Conservation (phyloP, 2,329 filamentous ascomycete genomes). For the Colletotrichum nymphaeae region DNA sequence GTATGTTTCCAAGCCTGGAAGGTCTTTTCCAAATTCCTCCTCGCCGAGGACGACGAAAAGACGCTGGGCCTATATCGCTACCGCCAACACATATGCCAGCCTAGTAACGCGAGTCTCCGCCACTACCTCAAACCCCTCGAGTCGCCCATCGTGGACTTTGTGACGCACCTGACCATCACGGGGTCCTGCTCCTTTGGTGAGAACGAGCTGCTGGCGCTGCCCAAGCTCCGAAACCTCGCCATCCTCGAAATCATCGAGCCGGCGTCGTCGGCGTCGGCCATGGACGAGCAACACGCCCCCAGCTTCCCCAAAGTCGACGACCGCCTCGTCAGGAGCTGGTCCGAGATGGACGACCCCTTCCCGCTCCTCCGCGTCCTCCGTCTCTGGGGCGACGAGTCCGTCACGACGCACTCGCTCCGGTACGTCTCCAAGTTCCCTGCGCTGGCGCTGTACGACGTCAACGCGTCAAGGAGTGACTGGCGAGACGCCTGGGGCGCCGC, state of each 20-base stretch:
- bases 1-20: slow-evolving; percentile 54
- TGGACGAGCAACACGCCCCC: slow-evolving; percentile 38
- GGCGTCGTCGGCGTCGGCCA: background rate
- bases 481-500: slow-evolving; percentile 39
- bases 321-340: slow-evolving; percentile 59
- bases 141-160: slow-evolving; percentile 50
- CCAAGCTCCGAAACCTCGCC: slow-evolving; percentile 58
- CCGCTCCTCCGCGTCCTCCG: slow-evolving; percentile 58
- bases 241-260: slow-evolving; percentile 60
- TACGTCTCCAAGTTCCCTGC: slow-evolving; percentile 56
- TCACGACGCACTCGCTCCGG: slow-evolving; percentile 52
- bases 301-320: slow-evolving; percentile 55
- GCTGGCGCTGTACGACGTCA: slow-evolving; percentile 57
- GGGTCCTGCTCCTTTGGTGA: slow-evolving; percentile 48
- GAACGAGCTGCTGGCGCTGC: slow-evolving; percentile 53
- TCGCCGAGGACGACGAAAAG: slow-evolving; percentile 46
- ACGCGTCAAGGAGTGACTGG: slow-evolving; percentile 51
- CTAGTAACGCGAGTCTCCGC: slow-evolving; percentile 45
- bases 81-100: slow-evolving; percentile 52
- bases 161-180: slow-evolving; percentile 54
- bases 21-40: slow-evolving; percentile 48
- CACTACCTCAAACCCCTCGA: slow-evolving; percentile 51
- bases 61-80: slow-evolving; percentile 52
- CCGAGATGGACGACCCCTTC: slow-evolving; percentile 53
- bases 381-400: slow-evolving; percentile 55